Base-by-base conservation (phyloP, 2,329 filamentous ascomycete genomes). In the Epichloe aotearoae region DNA sequence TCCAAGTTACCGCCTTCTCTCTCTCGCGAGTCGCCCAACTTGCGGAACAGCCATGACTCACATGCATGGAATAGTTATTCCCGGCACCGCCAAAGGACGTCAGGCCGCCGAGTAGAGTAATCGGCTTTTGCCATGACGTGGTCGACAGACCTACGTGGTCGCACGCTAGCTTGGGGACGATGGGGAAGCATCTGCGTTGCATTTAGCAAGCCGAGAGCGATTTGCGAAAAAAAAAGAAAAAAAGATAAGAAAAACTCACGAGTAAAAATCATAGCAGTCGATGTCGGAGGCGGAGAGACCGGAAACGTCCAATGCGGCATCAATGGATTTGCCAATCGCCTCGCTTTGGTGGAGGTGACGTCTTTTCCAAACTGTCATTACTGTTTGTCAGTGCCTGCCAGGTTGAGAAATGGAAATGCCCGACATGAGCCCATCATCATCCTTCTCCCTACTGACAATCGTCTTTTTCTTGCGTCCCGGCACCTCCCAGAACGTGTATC, bases 31-130 rank as follows among this genome's bases (percentile, higher is more conserved):
- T 7, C 26, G 26, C 26, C 7, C 7, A 26, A 3, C 26, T 26
- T 26, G 26, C 26, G 26, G 26, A 8, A 26, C 26, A 26, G 26
- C 8, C 26, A 26, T 26, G 26, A 26, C 26, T 26, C 26, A 76
- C 80, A 65, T 86, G 82, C 74, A 84, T 79, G 0, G 79, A 82
- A 53, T 86, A 86, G 50, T 85, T 85, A 55, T 86, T 86, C 0
- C 82, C 82, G 5, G 83, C 82, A 0, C 82, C 83, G 0, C 83
- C 82, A 52, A 86, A 86, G 1, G 76, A 82, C 4, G 82, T 85
- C 49, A 86, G 58, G 0, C 82, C 82, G 0, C 82, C 82, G 0
- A 86, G 68, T 0, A 85, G 62, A 0, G 79, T 83, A 19, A 84
- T 71, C 0, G 76, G 72, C 54, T 77, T 81, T 2, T 63, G 33